Evolutionary conservation across 805 yeast genomes (phyloP), one percentile per base, ranked within the genome.

Genomic region (Saccharomycopsis malanga): DNA sequence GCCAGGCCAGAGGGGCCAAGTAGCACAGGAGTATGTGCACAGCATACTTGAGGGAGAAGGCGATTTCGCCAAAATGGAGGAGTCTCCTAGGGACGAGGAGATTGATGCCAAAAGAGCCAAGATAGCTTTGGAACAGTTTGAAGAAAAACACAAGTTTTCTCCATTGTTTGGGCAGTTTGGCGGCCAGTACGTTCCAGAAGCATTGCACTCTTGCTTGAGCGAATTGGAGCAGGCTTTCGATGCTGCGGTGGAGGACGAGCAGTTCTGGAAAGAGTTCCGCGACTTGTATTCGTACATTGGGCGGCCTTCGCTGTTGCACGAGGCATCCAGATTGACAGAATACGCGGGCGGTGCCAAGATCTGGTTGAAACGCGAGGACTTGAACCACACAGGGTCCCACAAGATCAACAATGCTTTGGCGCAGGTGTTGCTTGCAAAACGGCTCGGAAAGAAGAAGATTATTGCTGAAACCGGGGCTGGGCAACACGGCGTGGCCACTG

Each of bases 101-200:
- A 54, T 53, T 12, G 60, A 59, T 12, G 25, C 38, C 22, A 23
- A 32, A 15, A 55, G 53, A 34, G 46, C 46, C 20, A 51, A 53
- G 4, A 46, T 53, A 17, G 57, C 56, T 18, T 50, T 58, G 6
- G 54, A 64, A 15, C 60, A 61, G 4, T 74, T 76, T 53, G 71
- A 71, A 49, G 93, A 83, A 63, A 51, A 54, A 4, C 93, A 84
- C 61, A 75, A 77, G 53, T 84, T 76, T 61, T 75, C 79, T 56
- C 83, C 91, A 48, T 74, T 83, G 53, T 91, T 91, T 58, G 99
- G 98, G 60, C 88, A 80, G 42, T 94, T 87, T 61, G 99, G 99
- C 63, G 99, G 99, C 51, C 98, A 93, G 70, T 93, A 87, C 61
- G 98, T 93, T 35, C 99, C 99, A 34, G 99, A 93, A 71, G 87